phyloP scores from a whole-genome alignment of 139 green algal genomes.

The Chlorella sorokiniana region DNA sequence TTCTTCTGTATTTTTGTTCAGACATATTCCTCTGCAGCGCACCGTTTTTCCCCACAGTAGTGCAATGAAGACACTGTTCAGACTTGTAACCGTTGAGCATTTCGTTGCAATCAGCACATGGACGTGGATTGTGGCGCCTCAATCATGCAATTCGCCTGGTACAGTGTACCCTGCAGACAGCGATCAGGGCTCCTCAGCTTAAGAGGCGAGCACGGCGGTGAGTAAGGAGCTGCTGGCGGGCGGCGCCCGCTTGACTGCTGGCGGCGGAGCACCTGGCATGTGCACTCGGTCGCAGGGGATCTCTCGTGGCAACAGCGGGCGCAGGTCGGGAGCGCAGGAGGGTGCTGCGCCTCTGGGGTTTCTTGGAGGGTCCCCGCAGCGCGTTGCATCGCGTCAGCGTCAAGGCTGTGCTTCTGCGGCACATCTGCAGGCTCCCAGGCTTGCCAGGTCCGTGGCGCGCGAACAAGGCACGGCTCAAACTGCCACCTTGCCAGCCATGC shows the following conservation, averaged over 20 bases:
- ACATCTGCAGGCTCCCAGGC: neutral
- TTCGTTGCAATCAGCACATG: neutral
- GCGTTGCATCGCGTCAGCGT: neutral
- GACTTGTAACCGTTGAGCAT: too few relatives aligned
- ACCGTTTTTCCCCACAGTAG: too few relatives aligned
- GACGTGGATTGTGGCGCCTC: neutral
- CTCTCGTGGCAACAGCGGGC: neutral
- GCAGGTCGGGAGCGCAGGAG: neutral
- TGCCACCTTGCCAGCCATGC: too few relatives aligned
- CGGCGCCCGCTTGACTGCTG: neutral
- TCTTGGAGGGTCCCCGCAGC: neutral
- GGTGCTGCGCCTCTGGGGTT: neutral
- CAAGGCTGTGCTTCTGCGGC: conserved; percentile 8
- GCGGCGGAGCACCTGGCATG: neutral
- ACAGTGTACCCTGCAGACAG: neutral
- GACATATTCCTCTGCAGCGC: too few relatives aligned
- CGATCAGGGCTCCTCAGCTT: neutral
- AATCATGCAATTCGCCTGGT: neutral
- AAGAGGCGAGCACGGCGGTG: too few relatives aligned
- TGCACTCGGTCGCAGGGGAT: conserved; percentile 6
- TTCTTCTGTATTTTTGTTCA: too few relatives aligned
- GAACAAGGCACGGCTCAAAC: too few relatives aligned
- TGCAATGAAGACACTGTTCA: too few relatives aligned
- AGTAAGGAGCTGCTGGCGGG: neutral
- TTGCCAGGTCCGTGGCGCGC: neutral